Conservation (phyloP, 2,329 filamentous ascomycete species). For the Aspergillus texensis region DNA sequence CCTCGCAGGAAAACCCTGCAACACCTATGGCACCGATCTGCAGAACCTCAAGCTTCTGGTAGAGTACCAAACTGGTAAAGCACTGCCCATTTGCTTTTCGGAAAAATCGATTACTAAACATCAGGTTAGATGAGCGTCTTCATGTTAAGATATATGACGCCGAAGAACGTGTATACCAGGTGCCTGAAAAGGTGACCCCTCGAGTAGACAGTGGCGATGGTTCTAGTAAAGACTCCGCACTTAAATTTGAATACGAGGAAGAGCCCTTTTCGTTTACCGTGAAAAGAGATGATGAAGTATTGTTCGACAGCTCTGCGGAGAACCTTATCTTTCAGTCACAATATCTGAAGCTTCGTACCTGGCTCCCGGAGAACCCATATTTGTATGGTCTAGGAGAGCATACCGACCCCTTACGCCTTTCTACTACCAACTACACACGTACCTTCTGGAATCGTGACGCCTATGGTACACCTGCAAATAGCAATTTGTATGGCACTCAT, state of each 20-base stretch:
- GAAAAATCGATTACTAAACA: neutral
- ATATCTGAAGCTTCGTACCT: constrained; percentile 73
- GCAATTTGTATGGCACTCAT: constrained; percentile 73
- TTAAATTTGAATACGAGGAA: constrained; percentile 54
- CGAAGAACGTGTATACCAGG: constrained; percentile 71
- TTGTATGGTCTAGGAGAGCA: constrained; percentile 82
- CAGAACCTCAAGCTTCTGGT: constrained; percentile 59
- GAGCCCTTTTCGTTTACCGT: constrained; percentile 71
- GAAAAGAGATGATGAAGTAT: constrained; percentile 36
- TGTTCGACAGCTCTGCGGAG: constrained; percentile 71
- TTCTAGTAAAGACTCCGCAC: constrained; percentile 48
- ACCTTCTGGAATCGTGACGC: constrained; percentile 72
- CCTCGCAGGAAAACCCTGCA: constrained; percentile 68
- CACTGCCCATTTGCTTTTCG: neutral
- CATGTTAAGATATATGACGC: constrained; percentile 75
- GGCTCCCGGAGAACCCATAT: constrained; percentile 67
- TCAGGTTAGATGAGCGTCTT: constrained; percentile 61
- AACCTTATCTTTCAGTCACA: constrained; percentile 75
- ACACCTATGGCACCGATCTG: constrained; percentile 62
- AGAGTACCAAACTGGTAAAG: constrained; percentile 62
- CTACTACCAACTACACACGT: constrained; percentile 69
- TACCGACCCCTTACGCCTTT: constrained; percentile 69
- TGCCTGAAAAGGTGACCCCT: constrained; percentile 69
- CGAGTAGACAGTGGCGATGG: constrained; percentile 54
- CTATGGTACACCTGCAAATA: constrained; percentile 60